Conservation (phyloP, 305 asterid genomes). For the Coffea humblotiana region DNA sequence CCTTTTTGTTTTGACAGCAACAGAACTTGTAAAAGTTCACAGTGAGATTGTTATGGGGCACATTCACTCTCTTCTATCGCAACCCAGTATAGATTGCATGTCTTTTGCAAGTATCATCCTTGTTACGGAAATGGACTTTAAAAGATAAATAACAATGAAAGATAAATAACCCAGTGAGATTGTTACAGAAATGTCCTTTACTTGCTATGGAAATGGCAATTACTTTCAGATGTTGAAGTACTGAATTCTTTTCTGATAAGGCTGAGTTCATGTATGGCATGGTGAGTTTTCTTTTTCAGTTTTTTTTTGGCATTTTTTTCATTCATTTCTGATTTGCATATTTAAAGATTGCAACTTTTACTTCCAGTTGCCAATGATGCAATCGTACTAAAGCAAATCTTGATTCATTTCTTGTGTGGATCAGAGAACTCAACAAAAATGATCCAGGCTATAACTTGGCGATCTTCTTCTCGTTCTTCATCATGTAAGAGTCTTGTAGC, state of each 20-base stretch:
- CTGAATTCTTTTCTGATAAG: neutral
- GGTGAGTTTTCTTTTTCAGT: neutral
- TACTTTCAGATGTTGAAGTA: neutral
- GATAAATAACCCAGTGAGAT: too few species aligned
- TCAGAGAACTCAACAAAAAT: constrained; percentile 85
- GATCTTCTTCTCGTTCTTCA: constrained; percentile 59
- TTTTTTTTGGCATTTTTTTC: neutral
- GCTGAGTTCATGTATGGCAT: neutral
- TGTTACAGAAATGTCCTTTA: neutral
- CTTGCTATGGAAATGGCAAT: neutral
- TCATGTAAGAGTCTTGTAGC: constrained; percentile 73
- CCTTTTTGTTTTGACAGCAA: neutral
- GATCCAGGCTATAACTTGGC: constrained; percentile 65
- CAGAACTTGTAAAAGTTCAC: neutral
- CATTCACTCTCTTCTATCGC: neutral
- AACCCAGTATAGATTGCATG: neutral
- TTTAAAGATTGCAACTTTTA: neutral
- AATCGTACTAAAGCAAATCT: neutral
- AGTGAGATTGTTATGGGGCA: neutral
- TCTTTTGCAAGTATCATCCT: neutral
- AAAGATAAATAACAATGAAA: neutral
- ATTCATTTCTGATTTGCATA: neutral
- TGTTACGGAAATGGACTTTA: neutral
- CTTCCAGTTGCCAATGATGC: neutral
- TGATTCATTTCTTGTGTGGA: constrained; percentile 5